Conservation (phyloP, 1,139 yeast genomes). For the Yamadazyma sp. region DNA sequence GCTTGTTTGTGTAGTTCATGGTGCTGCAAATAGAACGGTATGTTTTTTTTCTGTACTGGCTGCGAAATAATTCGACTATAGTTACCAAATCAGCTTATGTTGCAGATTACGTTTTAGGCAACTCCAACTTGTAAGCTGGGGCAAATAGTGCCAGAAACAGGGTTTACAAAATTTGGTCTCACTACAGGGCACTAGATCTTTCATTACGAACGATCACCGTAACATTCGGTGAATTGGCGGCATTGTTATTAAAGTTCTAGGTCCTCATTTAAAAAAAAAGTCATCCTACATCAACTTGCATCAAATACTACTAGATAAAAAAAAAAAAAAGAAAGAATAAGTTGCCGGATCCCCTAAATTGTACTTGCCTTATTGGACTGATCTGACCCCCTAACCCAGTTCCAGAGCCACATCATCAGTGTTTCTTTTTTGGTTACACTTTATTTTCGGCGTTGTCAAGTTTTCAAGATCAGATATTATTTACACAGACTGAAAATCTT, state of each 20-base stretch:
- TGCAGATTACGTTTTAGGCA: background rate
- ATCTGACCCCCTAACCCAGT: conserved; percentile 5
- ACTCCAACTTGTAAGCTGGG: background rate
- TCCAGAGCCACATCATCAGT: background rate
- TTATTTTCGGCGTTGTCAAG: background rate
- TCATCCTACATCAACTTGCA: conserved; percentile 13
- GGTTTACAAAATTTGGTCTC: too few species aligned
- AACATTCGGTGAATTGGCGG: too few species aligned
- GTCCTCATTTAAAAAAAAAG: conserved; percentile 2
- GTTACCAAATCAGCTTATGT: background rate
- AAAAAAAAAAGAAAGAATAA: too few species aligned
- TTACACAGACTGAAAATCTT: too few species aligned
- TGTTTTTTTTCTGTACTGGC: background rate
- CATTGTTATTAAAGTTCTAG: conserved; percentile 2
- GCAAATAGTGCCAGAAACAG: too few species aligned
- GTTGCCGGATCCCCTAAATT: background rate
- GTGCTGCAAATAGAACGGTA: too few species aligned
- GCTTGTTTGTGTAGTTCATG: too few species aligned
- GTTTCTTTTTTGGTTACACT: background rate
- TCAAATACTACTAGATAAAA: background rate
- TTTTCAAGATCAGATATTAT: too few species aligned
- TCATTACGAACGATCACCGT: too few species aligned
- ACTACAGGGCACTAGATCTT: too few species aligned
- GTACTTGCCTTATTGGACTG: conserved; percentile 8
- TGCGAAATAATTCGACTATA: background rate